Conservation (phyloP, 305 asterid genomes). For the Solanum aculeatissimum region DNA sequence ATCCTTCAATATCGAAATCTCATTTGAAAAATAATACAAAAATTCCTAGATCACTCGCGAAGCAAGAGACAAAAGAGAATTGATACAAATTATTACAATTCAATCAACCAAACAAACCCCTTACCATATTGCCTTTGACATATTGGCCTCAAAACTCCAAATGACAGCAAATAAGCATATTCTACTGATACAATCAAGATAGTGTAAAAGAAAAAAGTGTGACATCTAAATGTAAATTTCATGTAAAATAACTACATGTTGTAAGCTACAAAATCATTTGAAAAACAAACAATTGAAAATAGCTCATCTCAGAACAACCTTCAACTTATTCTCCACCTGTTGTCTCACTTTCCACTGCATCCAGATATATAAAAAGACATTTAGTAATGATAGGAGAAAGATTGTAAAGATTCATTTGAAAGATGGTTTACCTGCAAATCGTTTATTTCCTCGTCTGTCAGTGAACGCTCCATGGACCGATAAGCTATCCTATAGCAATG, state of each 20-base stretch:
- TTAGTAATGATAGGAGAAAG: not conserved
- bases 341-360: constrained; percentile 74
- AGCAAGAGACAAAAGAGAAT: not conserved
- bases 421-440: constrained; percentile 54
- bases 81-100: not conserved
- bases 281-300: not conserved
- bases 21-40: not conserved
- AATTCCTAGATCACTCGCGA: no score
- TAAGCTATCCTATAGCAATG: constrained; percentile 85
- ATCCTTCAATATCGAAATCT: not conserved
- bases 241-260: not conserved
- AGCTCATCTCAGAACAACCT: constrained; percentile 48
- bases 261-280: not conserved
- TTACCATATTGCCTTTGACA: not conserved
- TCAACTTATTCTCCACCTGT: constrained; percentile 51
- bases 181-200: not conserved
- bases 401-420: not conserved
- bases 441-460: constrained; percentile 87
- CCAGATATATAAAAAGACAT: not conserved
- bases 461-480: constrained; percentile 87
- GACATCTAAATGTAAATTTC: not conserved
- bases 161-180: not conserved
- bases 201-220: not conserved
- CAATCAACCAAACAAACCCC: not conserved
- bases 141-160: not conserved